Evolutionary conservation across 352 stramenopile genomes (phyloP), one percentile per base, ranked within the genome.

Genomic region (Pythium rishiriense): DNA sequence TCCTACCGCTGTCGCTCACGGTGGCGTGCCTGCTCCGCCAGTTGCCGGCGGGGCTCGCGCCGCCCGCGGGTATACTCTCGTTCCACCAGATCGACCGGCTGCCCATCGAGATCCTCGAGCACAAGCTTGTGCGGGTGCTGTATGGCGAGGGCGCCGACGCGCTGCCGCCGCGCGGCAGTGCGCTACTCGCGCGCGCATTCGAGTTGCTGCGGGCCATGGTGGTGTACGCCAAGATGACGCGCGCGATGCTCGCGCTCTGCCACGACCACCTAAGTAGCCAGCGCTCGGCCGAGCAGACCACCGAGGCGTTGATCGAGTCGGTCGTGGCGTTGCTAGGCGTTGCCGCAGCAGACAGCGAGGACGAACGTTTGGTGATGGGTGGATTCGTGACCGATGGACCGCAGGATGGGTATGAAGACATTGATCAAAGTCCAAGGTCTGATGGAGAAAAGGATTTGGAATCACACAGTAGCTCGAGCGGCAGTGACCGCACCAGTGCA

Each of bases 1-100:
- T 89, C 64, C 53, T 89, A 47, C 78, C 76, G 35, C 43, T 87
- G 6, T 79, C 76, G n/a, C 61, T 90, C 24, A 66, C 70, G 0
- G 29, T 85, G 31, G 68, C 78, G 22, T 84, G 81, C 63, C 28
- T 90, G 15, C 37, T 81, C 49, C 74, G 70, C 0, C 78, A 85
- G 31, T 68, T 81, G n/a, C 80, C 80, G 2, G 46, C 64, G 2
- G 74, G 74, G 4, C 39, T 88, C 14, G 71, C 75, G 31, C 76
- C 77, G 14, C 73, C 73, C 1, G 54, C 64, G 2, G 71, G 67
- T 1, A 56, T 66, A 15, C 33, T 81, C n/a, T 81, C 72, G 15
- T 64, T 82, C 37, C 68, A 77, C 45, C 63, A 85, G 58, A 50
- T 87, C 37, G 75, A 86, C 65, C 63, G 64, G 29, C 62, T 85